These are phyloP conservation scores for Globisporangium sylvaticum DNA, from an alignment of 352 stramenopile genomes.

Conservation along the genomic window DNA sequence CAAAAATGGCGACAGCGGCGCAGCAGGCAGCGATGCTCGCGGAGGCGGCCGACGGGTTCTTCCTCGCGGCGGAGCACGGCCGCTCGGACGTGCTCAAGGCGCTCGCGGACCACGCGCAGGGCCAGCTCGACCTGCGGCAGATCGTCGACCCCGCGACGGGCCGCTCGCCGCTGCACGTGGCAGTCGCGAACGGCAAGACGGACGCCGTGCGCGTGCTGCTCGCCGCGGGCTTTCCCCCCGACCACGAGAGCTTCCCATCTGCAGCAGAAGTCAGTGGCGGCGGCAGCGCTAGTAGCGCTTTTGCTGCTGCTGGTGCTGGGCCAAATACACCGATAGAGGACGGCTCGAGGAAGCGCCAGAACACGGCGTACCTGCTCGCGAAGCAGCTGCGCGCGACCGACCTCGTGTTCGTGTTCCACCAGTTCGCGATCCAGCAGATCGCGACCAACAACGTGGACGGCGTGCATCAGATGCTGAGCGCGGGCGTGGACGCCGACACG, in stretches of 20 bases:
- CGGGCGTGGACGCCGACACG: conserved; percentile 50
- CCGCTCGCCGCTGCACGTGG: conserved; percentile 73
- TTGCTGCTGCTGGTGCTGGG: not conserved
- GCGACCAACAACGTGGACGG: conserved; percentile 54
- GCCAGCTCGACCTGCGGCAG: conserved; percentile 38
- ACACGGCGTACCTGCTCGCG: conserved; percentile 63
- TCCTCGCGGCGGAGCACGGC: conserved; percentile 76
- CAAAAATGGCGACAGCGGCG: not conserved
- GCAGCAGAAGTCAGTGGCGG: no score
- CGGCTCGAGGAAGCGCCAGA: conserved; percentile 13
- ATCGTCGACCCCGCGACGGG: conserved; percentile 61
- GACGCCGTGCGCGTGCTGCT: conserved; percentile 78
- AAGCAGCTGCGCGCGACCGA: conserved; percentile 52
- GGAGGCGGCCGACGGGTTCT: conserved; percentile 77
- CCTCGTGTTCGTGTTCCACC: conserved; percentile 77
- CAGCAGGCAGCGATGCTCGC: conserved; percentile 35
- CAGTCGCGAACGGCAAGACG: conserved; percentile 64
- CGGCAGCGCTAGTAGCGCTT: not conserved
- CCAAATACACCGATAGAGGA: not conserved
- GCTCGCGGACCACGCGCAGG: conserved; percentile 62
- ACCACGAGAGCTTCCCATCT: conserved; percentile 30
- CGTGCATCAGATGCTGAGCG: conserved; percentile 55
- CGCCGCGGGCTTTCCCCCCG: conserved; percentile 66
- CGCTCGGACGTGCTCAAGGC: conserved; percentile 84
- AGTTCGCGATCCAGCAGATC: conserved; percentile 85